phyloP scores from a whole-genome alignment of 2,329 filamentous ascomycete species.

The Exophiala oligosperma region DNA sequence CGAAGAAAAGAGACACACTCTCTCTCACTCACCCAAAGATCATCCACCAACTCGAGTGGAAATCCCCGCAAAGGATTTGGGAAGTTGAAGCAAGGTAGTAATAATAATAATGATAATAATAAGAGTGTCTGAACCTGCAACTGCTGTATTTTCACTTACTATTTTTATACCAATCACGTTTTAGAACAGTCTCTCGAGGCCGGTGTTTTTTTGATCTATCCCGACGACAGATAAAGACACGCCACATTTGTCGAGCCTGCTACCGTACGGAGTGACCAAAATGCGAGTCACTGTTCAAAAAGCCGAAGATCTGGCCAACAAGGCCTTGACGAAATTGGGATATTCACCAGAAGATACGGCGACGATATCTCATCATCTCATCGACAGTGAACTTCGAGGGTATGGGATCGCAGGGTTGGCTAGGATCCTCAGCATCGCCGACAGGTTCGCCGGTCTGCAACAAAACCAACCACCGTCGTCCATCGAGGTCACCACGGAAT shows the following conservation, averaged over 20 bases:
- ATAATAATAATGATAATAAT: too few species aligned
- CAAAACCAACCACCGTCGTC: background rate
- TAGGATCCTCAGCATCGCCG: slow-evolving; percentile 17
- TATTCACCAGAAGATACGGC: slow-evolving; percentile 7
- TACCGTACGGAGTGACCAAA: background rate
- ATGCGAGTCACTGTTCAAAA: background rate
- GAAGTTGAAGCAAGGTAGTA: too few species aligned
- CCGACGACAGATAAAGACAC: too few species aligned
- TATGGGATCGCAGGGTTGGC: slow-evolving; percentile 20
- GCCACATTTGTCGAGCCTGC: too few species aligned
- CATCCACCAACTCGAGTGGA: too few species aligned
- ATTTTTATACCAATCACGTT: background rate
- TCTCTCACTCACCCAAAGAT: too few species aligned
- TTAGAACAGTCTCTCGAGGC: background rate
- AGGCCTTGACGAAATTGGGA: slow-evolving; percentile 8
- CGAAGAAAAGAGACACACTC: too few species aligned
- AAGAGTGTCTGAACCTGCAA: too few species aligned
- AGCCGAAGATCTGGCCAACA: background rate
- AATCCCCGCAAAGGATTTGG: too few species aligned
- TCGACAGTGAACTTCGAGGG: slow-evolving; percentile 21
- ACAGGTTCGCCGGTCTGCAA: background rate
- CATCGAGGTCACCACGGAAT: slow-evolving; percentile 4
- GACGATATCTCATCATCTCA: slow-evolving; percentile 14
- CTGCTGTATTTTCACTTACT: too few species aligned
- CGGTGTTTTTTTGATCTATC: too few species aligned